A percentile compares a stretch with the other conserved stretches of the same genome.
Conservation (phyloP, 176 grass and related monocot genomes). For the Calamus simplicifolius region DNA sequence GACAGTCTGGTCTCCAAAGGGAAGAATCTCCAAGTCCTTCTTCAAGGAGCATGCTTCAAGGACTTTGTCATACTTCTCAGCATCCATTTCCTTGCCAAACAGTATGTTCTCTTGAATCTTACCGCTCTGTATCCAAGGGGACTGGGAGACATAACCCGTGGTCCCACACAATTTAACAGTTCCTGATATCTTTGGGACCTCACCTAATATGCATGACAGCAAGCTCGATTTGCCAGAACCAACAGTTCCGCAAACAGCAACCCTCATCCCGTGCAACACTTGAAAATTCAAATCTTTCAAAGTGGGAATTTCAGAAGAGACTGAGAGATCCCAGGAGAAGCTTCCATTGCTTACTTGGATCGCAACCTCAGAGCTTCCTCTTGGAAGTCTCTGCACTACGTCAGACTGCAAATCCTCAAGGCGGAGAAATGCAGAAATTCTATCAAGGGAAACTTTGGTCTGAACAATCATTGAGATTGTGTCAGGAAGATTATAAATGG, state of each 20-base stretch:
- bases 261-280: constrained; percentile 31
- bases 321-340: constrained; percentile 59
- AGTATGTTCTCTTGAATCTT: constrained; percentile 42
- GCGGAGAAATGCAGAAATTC: constrained; percentile 49
- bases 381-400: constrained; percentile 35
- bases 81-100: constrained; percentile 32
- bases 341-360: constrained; percentile 37
- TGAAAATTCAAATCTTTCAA: constrained; percentile 47
- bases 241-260: constrained; percentile 65
- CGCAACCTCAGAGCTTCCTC: constrained; percentile 31
- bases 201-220: constrained; percentile 63
- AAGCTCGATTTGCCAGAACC: constrained; percentile 79
- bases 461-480: constrained; percentile 39
- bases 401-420: constrained; percentile 45
- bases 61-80: constrained; percentile 26
- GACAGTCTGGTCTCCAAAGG: constrained; percentile 35
- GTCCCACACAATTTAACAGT: constrained; percentile 18
- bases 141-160: constrained; percentile 32
- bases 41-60: constrained; percentile 38
- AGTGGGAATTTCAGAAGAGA: constrained; percentile 25
- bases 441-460: constrained; percentile 66
- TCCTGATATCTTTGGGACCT: constrained; percentile 56
- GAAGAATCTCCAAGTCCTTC: constrained; percentile 40
- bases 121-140: constrained; percentile 44
- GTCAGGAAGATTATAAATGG: constrained; percentile 52